Evolutionary conservation across 1,284 basidiomycete species (phyloP), one percentile per base, ranked within the genome.

Genomic region (Stygiomarasmius scandens): DNA sequence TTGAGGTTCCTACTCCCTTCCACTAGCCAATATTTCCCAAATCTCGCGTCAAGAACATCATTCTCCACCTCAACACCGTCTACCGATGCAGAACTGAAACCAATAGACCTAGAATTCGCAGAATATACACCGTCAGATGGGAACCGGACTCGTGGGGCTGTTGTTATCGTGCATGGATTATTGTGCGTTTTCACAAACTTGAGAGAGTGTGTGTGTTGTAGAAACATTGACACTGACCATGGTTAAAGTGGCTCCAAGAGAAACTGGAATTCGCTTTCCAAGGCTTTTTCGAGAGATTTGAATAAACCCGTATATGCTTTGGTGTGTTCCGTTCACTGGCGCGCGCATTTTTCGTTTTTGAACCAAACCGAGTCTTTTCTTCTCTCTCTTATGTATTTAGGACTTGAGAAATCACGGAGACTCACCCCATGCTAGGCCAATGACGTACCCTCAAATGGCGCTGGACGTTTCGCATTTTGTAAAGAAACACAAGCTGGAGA

Each of bases 391-490:
- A 52, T 34, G 6, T 34, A 24, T 23, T 2, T 61, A 92, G 89
- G 93, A 95, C 70, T 76, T 95, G 11, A 80, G 93, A 16, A 95
- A 95, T 63, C 93, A 95, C 65, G 93, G 93, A 2, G 73, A 81
- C 6, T 93, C 92, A 0, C 90, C 91, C 0, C 91, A 92, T 67
- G 77, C 75, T 11, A 74, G 74, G 9, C 84, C 85, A 0, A 89
- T 92, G 82, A 84, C 81, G 16, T 95, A 95, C 64, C 65, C 73
- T 20, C 74, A 82, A 52, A 89, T 94, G 88, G 91, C 91, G 1
- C 68, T 71, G 9, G 92, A 94, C 64, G 80, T 94, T 25, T 69
- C 86, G 11, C 74, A 83, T 54, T 89, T 90, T 64, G 80, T 84
- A 52, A 65, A 74, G 11, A 70, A 73, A 29, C 80, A 82, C 54